Evolutionary conservation across 2,329 filamentous ascomycete genomes (phyloP), one percentile per base, ranked within the genome.

Genomic region (Zasmidium citrigriseum): DNA sequence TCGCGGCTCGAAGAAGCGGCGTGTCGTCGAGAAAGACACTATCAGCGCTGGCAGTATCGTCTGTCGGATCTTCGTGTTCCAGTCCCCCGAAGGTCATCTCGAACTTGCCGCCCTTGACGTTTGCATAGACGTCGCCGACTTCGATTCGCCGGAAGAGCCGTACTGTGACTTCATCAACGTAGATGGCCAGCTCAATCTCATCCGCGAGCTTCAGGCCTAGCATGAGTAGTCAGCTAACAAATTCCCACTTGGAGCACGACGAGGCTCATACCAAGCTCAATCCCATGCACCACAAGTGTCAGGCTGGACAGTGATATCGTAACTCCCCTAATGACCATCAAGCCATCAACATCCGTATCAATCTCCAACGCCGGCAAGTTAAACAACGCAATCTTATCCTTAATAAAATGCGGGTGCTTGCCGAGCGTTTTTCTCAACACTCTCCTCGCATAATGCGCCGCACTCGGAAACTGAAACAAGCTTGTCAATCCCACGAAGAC

Each of bases 121-220:
- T 83, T n/a, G 76, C 79, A 64, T 78, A 83, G 11, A 82, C 79
- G 59, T 84, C 79, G 3, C 78, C 77, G 29, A 84, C 75, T n/a
- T 79, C 75, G 29, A 83, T 80, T 4, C 75, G 71, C 41, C 82
- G 71, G 61, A 83, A 82, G 0, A 84, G 69, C 1, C 70, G 71
- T 20, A 83, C 76, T 4, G 70, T 74, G 1, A 82, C 79, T 57
- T 79, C 75, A 50, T 83, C 81, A 2, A 74, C 76, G 58, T 79
- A 78, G 47, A 83, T 77, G 0, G 80, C 79, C 14, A 84, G 67
- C 65, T 84, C 82, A 57, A 83, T 79, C 49, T 83, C 81, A 46
- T 81, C 77, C 5, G 77, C 76, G 3, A 83, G 67, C 62, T 81
- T 82, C 64, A 83, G 77, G 18, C 66, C 66, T 67, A 22, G 10